Base-by-base conservation (phyloP, 176 grass and related monocot genomes). In the Oryza glumipatula region DNA sequence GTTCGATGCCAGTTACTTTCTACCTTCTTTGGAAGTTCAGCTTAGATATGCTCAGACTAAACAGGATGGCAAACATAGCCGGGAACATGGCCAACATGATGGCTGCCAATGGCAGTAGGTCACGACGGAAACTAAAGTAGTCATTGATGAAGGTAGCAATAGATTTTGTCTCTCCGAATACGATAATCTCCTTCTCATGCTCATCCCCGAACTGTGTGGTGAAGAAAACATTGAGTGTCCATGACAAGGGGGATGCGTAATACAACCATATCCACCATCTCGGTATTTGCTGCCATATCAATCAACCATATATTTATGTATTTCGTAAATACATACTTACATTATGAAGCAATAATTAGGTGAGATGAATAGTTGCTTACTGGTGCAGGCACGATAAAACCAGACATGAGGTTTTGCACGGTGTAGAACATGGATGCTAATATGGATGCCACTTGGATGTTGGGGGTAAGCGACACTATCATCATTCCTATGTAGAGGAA, bases 251-350 rank as follows among this genome's bases (percentile, higher is more conserved):
- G 41, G 78, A 86, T 0, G 70, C 13, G 36, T 97, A 97, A 67
- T 97, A 94, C 30, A 94, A 4, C 94, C 92, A 97, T 83, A 92
- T 84, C 94, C 92, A 97, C 94, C 94, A 97, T 83, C 77, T 86
- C 2, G 94, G 94, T 76, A 97, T 94, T 97, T 89, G 80, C 92
- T 97, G 88, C 85, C 90, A 79, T 60, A 76, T 23, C 7, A 83
- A 39, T 81, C 16, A 56, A 81, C 35, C 35, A 35, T 35, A 35
- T 35, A 5, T 35, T 35, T 35, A 35, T 17, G 32, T 10, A 11
- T 24, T 41, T 54, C 3, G 9, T 38, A 41, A 28, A 83, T 23
- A 23, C 39, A 72, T 46, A 1, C 6, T 79, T 70, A 4, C 48
- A 51, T 15, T 47, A 47, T 47, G 11, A 11, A 11, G 11, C 45